Conservation (phyloP, 352 stramenopile species). For the Phytophthora multivora region DNA sequence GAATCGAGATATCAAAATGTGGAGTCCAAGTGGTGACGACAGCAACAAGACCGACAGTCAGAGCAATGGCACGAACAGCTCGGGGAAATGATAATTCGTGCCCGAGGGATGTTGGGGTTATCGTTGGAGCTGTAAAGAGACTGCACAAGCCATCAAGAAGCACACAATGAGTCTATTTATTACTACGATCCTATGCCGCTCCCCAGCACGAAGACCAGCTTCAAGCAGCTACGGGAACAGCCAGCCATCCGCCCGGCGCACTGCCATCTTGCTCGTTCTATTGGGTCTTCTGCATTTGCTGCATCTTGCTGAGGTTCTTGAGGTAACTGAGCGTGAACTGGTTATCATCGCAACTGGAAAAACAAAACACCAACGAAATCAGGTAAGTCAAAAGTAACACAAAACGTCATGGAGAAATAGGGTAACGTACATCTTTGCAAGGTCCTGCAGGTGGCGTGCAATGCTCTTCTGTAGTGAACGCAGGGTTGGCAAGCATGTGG, state of each 20-base stretch:
- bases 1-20: conserved; percentile 73
- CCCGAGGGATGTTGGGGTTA: background rate
- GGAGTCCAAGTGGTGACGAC: conserved; percentile 28
- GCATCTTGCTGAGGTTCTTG: conserved; percentile 67
- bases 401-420: background rate
- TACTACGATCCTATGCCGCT: conserved; percentile 32
- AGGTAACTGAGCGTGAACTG: conserved; percentile 90
- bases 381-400: conserved; percentile 12
- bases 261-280: conserved; percentile 31
- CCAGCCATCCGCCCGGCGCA: conserved; percentile 27
- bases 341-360: conserved; percentile 86
- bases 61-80: conserved; percentile 4
- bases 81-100: background rate
- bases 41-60: conserved; percentile 7
- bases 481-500: conserved; percentile 80
- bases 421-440: conserved; percentile 84
- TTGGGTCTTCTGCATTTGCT: conserved; percentile 44
- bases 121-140: background rate
- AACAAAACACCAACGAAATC: conserved; percentile 18
- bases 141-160: conserved; percentile 14
- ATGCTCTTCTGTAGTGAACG: conserved; percentile 90
- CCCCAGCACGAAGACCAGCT: background rate
- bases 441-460: conserved; percentile 79
- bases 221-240: conserved; percentile 10
- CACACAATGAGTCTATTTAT: conserved; percentile 61